Evolutionary conservation across 164 flowering plant species (phyloP).

Genomic region (Aristolochia fimbriata): DNA sequence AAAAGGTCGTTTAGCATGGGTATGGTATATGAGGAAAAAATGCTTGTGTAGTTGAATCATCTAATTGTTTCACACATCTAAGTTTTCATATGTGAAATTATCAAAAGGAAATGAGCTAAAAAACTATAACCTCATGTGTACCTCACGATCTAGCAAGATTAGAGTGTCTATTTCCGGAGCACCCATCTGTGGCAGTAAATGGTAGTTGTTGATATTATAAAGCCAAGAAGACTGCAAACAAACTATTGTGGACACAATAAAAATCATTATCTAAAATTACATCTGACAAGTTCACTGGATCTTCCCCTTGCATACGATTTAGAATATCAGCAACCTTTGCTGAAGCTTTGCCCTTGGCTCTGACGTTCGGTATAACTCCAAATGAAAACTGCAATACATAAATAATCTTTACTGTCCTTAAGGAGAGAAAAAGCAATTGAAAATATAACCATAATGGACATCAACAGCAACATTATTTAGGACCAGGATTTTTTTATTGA

Average conservation of each 20-base stretch:
- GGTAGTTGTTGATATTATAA: conserved; percentile 6
- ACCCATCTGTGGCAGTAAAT: conserved; percentile 37
- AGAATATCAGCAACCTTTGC: conserved; percentile 80
- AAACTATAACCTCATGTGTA: conserved; percentile 12
- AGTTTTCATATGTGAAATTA: no score
- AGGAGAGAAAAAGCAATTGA: background rate
- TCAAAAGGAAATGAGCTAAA: background rate
- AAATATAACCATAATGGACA: background rate
- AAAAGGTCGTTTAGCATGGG: no score
- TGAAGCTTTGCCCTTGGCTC: conserved; percentile 94
- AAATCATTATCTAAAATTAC: conserved; percentile 26
- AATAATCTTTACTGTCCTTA: background rate
- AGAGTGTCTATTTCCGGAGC: conserved; percentile 81
- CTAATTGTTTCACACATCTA: no score
- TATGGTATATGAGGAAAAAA: no score
- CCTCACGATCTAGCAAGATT: conserved; percentile 89
- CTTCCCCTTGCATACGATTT: conserved; percentile 76
- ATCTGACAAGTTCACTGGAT: conserved; percentile 66
- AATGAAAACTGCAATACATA: conserved; percentile 45
- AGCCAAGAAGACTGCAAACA: background rate
- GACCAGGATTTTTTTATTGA: no score
- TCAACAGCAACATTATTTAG: background rate
- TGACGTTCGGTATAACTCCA: conserved; percentile 85
- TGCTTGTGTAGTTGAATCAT: no score
- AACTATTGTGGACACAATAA: background rate